Percentiles rank a stretch among this genome's conserved stretches.
phyloP scores from a whole-genome alignment of 345 rosid genomes.

The Salix arbutifolia region DNA sequence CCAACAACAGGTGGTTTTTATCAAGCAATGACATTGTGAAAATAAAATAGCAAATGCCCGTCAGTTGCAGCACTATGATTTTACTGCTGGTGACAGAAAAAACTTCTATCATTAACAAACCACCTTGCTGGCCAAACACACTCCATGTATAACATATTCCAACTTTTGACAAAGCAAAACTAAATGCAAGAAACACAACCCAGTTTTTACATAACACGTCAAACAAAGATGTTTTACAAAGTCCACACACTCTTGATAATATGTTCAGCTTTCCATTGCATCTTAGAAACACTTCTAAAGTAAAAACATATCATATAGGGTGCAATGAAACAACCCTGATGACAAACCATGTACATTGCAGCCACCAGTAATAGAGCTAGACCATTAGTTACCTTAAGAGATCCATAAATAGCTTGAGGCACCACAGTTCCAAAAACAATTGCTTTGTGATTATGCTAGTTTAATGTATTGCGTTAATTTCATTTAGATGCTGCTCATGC shows the following conservation, averaged over 20 bases:
- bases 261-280: not conserved
- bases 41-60: not conserved
- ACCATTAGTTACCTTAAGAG: not conserved
- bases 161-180: not conserved
- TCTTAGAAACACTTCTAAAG: not conserved
- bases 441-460: not conserved
- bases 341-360: not conserved
- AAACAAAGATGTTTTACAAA: not conserved
- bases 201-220: not conserved
- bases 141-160: constrained; percentile 1
- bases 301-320: not conserved
- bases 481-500: not conserved
- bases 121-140: not conserved
- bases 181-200: not conserved
- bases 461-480: not conserved
- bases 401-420: not conserved
- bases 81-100: not conserved
- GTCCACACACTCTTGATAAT: not conserved
- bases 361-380: not conserved
- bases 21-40: not conserved
- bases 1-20: not conserved
- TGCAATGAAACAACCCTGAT: not conserved
- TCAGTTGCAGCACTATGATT: not conserved
- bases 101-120: not conserved
- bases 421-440: not conserved